A percentile compares a stretch with the other conserved stretches of the same genome.
Evolutionary conservation across 1,284 basidiomycete genomes (phyloP).

Genomic region (Cryptococcus sp.): DNA sequence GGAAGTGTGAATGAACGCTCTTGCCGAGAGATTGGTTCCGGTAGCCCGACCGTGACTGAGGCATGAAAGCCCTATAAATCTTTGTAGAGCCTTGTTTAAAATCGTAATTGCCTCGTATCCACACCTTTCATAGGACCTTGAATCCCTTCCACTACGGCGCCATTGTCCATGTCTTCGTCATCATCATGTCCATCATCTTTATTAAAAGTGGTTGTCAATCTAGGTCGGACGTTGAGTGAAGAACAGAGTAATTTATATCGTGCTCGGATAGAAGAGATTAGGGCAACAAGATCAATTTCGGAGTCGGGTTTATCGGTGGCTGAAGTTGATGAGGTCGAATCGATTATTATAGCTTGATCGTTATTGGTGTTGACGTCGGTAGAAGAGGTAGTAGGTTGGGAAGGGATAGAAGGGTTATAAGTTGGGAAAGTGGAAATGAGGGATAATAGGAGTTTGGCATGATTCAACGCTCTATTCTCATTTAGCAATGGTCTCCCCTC

Average conservation of each 20-base stretch:
- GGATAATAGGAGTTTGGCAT: conserved; percentile 63
- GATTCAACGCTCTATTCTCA: conserved; percentile 54
- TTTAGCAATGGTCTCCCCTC: too few relatives aligned
- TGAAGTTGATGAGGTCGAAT: background rate
- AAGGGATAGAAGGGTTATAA: conserved; percentile 56
- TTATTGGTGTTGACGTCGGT: background rate
- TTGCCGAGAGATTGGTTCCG: background rate
- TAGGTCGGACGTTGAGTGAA: conserved; percentile 67
- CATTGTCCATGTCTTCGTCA: background rate
- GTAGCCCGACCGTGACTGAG: too few relatives aligned
- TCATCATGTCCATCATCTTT: conserved; percentile 6
- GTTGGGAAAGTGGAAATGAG: conserved; percentile 72
- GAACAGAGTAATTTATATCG: conserved; percentile 83
- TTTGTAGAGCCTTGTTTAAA: conserved; percentile 18
- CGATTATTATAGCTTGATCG: background rate
- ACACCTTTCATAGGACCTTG: conserved; percentile 46
- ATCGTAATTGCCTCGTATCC: conserved; percentile 40
- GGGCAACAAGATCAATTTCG: conserved; percentile 57
- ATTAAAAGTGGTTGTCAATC: conserved; percentile 36
- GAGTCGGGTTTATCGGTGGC: conserved; percentile 42
- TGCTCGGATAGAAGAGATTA: conserved; percentile 79
- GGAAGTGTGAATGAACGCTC: too few relatives aligned
- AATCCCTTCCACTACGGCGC: conserved; percentile 32
- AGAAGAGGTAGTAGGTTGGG: conserved; percentile 1
- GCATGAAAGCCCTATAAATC: background rate